Evolutionary conservation across 345 rosid species (phyloP).

Genomic region (Citrus sinensis): DNA sequence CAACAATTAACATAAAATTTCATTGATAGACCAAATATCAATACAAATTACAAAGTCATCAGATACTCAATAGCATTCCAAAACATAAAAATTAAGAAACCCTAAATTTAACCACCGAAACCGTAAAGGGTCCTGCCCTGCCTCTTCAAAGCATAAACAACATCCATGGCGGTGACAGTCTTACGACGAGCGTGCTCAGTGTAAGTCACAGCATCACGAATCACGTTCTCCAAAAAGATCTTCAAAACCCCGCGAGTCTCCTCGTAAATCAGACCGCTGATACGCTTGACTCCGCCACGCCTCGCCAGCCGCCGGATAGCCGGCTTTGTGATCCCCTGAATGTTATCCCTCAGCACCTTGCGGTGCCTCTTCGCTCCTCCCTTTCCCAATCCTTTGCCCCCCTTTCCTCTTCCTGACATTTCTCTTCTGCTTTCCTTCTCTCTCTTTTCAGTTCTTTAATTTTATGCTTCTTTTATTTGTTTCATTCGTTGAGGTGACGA

Average conservation of each 20-base stretch:
- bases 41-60: not conserved
- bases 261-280: slow-evolving; percentile 37
- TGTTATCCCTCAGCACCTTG: slow-evolving; percentile 35
- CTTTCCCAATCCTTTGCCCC: slow-evolving; percentile 37
- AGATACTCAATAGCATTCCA: not conserved
- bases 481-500: not conserved
- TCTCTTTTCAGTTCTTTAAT: not conserved
- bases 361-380: slow-evolving; percentile 40
- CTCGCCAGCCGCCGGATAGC: slow-evolving; percentile 30
- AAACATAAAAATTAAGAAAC: not conserved
- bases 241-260: slow-evolving; percentile 38
- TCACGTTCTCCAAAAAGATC: slow-evolving; percentile 36
- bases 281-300: slow-evolving; percentile 38
- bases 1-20: not conserved
- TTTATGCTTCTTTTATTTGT: not conserved
- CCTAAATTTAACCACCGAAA: slow-evolving; percentile 21
- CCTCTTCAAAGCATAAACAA: slow-evolving; percentile 33
- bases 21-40: not conserved
- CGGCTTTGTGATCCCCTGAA: slow-evolving; percentile 29
- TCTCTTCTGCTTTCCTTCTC: not conserved
- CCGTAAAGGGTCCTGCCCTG: slow-evolving; percentile 36
- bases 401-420: slow-evolving; percentile 41
- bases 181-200: slow-evolving; percentile 38
- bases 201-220: slow-evolving; percentile 32
- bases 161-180: slow-evolving; percentile 39